Evolutionary conservation across 345 rosid genomes (phyloP), one percentile per base, ranked within the genome.

Genomic region (Hevea brasiliensis): DNA sequence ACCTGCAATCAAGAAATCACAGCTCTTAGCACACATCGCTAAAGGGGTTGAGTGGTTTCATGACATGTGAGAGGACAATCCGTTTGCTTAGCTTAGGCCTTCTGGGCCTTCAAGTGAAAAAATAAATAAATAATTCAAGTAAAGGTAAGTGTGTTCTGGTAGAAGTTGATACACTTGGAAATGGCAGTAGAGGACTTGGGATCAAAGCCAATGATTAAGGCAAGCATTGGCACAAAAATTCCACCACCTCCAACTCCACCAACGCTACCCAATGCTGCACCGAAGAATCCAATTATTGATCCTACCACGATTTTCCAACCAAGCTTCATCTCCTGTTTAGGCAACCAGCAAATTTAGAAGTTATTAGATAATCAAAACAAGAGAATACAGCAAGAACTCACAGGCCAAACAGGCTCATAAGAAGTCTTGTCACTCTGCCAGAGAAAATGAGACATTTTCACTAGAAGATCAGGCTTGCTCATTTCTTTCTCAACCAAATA

Each of bases 171-270:
- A 87, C 89, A 89, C 71, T 87, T 89, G 42, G 93, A 89, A 74
- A 89, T 89, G 73, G 93, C 91, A 1, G 89, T 87, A 20, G 93
- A 85, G 35, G 89, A 82, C 74, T 89, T 89, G 10, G 91, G 88
- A 67, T 89, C 93, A n/a, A 89, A 89, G 26, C 91, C 90, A 2
- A 85, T 80, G 74, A 89, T 87, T 72, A 89, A 81, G 29, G 84
- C 67, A 65, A 89, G 90, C 93, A 89, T 87, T 0, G 93, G 93
- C 6, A 89, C 93, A n/a, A 87, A 89, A 72, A 89, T 85, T n/a
- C 93, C 90, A 12, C 93, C 93, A 18, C 93, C 93, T 12, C 93
- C 93, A 72, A 89, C 90, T 15, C 90, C 93, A 18, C 91, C 91
- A 59, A 89, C 88, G 27, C 93, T 87, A 13, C 91, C 91, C 68